Conservation (phyloP, 495 filamentous ascomycete species). For the Penicillium lividum region DNA sequence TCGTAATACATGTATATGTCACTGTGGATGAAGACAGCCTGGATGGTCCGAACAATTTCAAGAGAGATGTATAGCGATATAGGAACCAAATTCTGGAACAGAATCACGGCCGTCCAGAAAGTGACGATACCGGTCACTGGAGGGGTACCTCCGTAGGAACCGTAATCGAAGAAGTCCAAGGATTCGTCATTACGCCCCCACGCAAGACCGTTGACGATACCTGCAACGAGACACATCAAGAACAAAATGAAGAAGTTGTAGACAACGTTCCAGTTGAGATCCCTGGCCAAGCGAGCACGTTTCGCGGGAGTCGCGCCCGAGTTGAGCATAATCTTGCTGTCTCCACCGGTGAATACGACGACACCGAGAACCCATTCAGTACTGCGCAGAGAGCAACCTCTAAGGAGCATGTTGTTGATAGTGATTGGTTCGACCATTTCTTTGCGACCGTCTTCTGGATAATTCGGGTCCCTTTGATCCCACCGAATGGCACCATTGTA, state of each 20-base stretch:
- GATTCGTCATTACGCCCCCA: conserved; percentile 77
- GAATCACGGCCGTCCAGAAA: conserved; percentile 90
- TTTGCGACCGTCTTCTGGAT: conserved; percentile 57
- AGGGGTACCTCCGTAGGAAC: conserved; percentile 75
- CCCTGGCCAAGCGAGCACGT: conserved; percentile 82
- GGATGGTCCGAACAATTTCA: conserved; percentile 89
- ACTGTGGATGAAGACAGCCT: conserved; percentile 97
- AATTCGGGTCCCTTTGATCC: conserved; percentile 68
- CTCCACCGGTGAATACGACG: conserved; percentile 94
- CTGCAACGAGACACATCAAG: conserved; percentile 84
- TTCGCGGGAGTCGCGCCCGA: conserved; percentile 96
- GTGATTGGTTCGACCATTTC: conserved; percentile 90
- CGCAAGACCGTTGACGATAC: conserved; percentile 77
- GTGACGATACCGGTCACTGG: conserved; percentile 87
- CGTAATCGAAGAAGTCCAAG: conserved; percentile 81
- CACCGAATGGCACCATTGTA: conserved; percentile 89
- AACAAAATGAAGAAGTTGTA: conserved; percentile 94
- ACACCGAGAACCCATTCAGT: conserved; percentile 96
- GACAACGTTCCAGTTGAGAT: conserved; percentile 96
- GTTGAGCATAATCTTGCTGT: conserved; percentile 99
- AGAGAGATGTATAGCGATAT: conserved; percentile 98
- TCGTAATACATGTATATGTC: conserved; percentile 97
- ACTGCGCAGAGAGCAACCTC: conserved; percentile 91
- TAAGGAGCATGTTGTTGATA: conserved; percentile 92
- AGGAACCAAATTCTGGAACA: conserved; percentile 98